These are phyloP conservation scores for Prunus fruticosa DNA, from an alignment of 306 rosid species.

Conservation along the genomic window DNA sequence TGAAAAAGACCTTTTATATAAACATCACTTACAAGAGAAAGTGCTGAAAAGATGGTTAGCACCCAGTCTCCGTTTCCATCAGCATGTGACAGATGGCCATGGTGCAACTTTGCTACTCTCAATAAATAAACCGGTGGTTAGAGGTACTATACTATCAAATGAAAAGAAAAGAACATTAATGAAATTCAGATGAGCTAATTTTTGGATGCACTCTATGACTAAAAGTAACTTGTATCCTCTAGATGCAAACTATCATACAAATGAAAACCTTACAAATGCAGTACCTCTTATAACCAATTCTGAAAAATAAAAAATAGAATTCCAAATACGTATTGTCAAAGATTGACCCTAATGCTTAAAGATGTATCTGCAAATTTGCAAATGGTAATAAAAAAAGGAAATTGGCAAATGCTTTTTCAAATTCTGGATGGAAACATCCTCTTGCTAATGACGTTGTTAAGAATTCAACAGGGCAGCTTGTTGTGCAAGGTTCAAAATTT, in stretches of 20 bases:
- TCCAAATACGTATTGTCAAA: too few relatives aligned
- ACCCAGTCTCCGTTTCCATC: constrained; percentile 99
- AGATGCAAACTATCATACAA: neutral
- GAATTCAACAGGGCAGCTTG: neutral
- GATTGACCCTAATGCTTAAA: too few relatives aligned
- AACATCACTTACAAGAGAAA: constrained; percentile 73
- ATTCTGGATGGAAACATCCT: too few relatives aligned
- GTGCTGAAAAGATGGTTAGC: constrained; percentile 75
- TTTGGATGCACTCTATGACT: neutral
- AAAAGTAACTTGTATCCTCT: neutral
- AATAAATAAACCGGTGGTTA: constrained; percentile 19
- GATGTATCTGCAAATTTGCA: too few relatives aligned
- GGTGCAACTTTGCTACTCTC: constrained; percentile 84
- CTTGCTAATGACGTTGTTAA: too few relatives aligned
- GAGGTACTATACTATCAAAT: constrained; percentile 11
- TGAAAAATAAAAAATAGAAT: too few relatives aligned
- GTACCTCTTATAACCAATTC: neutral
- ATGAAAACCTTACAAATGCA: neutral
- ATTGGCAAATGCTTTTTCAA: too few relatives aligned
- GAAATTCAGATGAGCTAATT: neutral
- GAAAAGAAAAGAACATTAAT: neutral
- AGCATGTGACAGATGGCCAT: constrained; percentile 82
- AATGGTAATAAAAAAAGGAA: too few relatives aligned
- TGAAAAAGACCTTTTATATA: neutral
- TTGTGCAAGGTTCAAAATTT: neutral